Conservation (phyloP, 176 grass and related monocot species). For the Areca catechu region DNA sequence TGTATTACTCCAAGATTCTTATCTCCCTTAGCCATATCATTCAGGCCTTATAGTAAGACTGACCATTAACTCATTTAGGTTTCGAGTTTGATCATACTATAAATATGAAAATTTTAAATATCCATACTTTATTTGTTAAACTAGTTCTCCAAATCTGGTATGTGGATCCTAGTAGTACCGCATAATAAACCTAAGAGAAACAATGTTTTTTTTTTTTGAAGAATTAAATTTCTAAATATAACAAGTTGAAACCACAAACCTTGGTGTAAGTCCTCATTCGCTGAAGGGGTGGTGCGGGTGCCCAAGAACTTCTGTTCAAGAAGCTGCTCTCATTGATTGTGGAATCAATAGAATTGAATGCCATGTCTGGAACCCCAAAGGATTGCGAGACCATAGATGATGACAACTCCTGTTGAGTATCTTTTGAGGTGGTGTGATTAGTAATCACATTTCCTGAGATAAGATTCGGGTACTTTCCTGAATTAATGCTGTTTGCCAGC, state of each 20-base stretch:
- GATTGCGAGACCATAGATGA: slow-evolving; percentile 98
- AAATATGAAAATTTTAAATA: too few species aligned
- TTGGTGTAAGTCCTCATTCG: slow-evolving; percentile 94
- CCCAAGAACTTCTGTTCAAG: slow-evolving; percentile 78
- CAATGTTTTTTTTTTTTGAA: background rate
- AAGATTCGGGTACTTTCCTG: slow-evolving; percentile 63
- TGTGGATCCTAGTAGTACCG: too few species aligned
- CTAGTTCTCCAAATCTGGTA: too few species aligned
- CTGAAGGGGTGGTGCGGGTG: slow-evolving; percentile 39
- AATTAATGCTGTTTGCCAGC: slow-evolving; percentile 57
- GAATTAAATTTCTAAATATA: background rate
- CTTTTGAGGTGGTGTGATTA: slow-evolving; percentile 57
- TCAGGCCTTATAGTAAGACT: too few species aligned
- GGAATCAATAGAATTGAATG: slow-evolving; percentile 95
- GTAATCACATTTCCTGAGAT: slow-evolving; percentile 53
- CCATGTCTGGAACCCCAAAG: slow-evolving; percentile 85
- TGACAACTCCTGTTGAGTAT: slow-evolving; percentile 82
- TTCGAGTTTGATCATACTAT: too few species aligned
- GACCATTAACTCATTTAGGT: too few species aligned
- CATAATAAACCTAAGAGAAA: background rate
- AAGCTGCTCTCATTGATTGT: slow-evolving; percentile 67
- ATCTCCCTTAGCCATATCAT: too few species aligned
- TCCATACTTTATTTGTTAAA: too few species aligned
- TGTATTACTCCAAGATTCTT: too few species aligned
- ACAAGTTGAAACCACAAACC: slow-evolving; percentile 31